Percentiles rank a stretch among this genome's conserved stretches.
Evolutionary conservation across 2,329 filamentous ascomycete species (phyloP).

Genomic region (Niveomyces coronatus): DNA sequence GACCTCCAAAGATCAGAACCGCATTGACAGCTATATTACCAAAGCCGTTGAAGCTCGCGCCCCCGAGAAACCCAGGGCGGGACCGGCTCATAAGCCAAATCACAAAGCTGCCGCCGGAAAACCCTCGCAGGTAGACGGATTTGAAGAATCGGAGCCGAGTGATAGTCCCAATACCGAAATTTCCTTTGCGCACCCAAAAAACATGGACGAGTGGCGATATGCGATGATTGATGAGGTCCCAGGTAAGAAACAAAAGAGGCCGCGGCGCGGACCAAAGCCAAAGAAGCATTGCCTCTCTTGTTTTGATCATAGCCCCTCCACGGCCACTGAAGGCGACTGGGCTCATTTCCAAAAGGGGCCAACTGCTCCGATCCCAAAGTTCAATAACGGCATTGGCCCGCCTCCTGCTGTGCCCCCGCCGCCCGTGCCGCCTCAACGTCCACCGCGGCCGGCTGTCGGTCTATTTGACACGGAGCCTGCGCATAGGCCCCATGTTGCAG

Average conservation of each 20-base stretch:
- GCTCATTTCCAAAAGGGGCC: slow-evolving; percentile 14
- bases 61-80: slow-evolving; percentile 3
- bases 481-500: neutral
- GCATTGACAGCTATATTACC: slow-evolving; percentile 13
- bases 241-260: slow-evolving; percentile 8
- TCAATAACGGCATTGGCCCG: slow-evolving; percentile 4
- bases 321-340: slow-evolving; percentile 17
- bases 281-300: slow-evolving; percentile 20
- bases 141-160: slow-evolving; percentile 13
- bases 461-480: slow-evolving; percentile 5
- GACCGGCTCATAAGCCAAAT: slow-evolving; percentile 1
- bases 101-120: slow-evolving; percentile 2
- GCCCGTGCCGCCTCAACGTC: slow-evolving; percentile 8
- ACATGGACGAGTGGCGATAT: slow-evolving; percentile 24
- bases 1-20: slow-evolving; percentile 36
- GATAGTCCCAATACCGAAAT: slow-evolving; percentile 21
- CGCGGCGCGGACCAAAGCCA: neutral
- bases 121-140: slow-evolving; percentile 21
- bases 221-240: slow-evolving; percentile 23
- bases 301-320: slow-evolving; percentile 15
- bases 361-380: slow-evolving; percentile 3
- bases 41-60: slow-evolving; percentile 11
- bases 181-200: slow-evolving; percentile 20
- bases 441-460: slow-evolving; percentile 7
- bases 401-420: slow-evolving; percentile 6